Base-by-base conservation (phyloP, 345 rosid species). In the Salix brachista region DNA sequence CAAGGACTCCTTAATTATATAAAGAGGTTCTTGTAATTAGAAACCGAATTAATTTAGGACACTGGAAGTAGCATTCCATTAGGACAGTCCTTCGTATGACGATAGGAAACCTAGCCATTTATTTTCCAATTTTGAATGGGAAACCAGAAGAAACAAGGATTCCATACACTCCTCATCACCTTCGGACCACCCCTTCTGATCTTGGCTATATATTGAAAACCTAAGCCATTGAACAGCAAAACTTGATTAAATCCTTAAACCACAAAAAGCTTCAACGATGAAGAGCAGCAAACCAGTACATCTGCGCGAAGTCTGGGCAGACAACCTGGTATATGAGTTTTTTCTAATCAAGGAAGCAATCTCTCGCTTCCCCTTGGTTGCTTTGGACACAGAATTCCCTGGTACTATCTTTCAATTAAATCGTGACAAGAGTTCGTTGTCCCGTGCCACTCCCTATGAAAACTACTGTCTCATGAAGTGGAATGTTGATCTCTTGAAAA, bases 371-470 rank as follows among this genome's bases (percentile, higher is more conserved):
- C 67, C 79, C 18, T 21, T 75, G 64, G 44, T 67, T 21, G 34
- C 78, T 21, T 18, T 67, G 65, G 78, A 75, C 66, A 75, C 78
- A 17, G 67, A 76, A 52, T 76, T 76, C 41, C 79, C 79, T 16
- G 79, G 79, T 17, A 39, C 41, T 5, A 54, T 76, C 14, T 23
- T 68, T n/a, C 73, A 30, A 25, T 18, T 54, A 28, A 14, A 14
- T 16, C 26, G 4, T 7, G 14, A 18, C 8, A 26, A 26, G n/a
- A 44, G 19, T 23, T n/a, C 6, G 50, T 0, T 14, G 5, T 46
- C 50, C 14, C 50, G 14, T 16, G 64, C 64, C 34, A 4, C 61
- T 18, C 58, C 77, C 12, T 6, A 3, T 9, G 6, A 25, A 21
- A 48, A 37, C 14, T 78, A 78, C 41, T 0, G 6, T 0, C n/a